Percentiles rank a stretch among this genome's conserved stretches.
Conservation (phyloP, 129 eudicot species). For the Logfia minima region DNA sequence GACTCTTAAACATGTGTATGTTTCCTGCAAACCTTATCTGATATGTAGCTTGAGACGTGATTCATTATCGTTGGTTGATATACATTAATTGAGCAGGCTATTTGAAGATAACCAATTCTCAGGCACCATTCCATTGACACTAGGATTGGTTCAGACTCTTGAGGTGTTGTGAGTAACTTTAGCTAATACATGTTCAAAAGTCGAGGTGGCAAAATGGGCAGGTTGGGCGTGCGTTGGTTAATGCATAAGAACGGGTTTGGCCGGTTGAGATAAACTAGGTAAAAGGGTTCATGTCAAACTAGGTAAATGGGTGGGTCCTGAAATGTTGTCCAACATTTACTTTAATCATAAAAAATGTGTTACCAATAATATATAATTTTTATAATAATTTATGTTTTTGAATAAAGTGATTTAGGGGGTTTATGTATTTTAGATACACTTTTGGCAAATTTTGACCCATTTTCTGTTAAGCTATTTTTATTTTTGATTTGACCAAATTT, state of each 20-base stretch:
- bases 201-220: neutral
- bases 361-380: too few species aligned
- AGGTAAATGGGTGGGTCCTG: too few species aligned
- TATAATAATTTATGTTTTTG: too few species aligned
- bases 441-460: neutral
- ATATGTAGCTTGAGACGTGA: neutral
- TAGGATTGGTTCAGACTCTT: conserved; percentile 59
- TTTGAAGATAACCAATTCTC: conserved; percentile 65
- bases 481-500: neutral
- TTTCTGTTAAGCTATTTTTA: neutral
- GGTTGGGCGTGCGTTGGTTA: neutral
- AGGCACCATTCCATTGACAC: conserved; percentile 65
- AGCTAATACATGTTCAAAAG: conserved; percentile 18
- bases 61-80: neutral
- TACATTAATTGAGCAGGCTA: conserved; percentile 55
- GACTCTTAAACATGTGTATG: conserved; percentile 83
- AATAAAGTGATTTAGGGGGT: too few species aligned
- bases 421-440: too few species aligned
- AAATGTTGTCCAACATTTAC: neutral
- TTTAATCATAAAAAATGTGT: too few species aligned
- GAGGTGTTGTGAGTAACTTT: conserved; percentile 76
- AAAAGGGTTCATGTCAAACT: too few species aligned
- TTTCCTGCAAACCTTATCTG: conserved; percentile 15
- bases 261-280: neutral
- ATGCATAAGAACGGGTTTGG: neutral